A percentile compares a stretch with the other conserved stretches of the same genome.
Evolutionary conservation across 495 filamentous ascomycete genomes (phyloP).

Genomic region (Pyrenopolyporus hunteri): DNA sequence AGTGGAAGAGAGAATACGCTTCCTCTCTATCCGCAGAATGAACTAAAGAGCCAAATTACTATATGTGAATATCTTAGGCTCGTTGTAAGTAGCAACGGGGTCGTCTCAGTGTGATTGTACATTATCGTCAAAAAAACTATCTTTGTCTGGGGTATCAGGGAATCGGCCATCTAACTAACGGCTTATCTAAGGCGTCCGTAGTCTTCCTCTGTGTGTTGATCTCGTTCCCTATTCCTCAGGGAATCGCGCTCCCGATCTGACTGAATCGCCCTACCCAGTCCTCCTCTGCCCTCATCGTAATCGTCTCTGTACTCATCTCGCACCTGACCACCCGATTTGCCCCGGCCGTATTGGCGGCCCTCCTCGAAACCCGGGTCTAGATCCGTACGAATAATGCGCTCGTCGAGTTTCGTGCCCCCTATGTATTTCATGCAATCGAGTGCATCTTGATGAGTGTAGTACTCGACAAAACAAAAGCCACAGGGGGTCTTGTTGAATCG

Average conservation of each 20-base stretch:
- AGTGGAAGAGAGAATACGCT: constrained; percentile 9
- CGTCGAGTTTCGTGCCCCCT: constrained; percentile 97
- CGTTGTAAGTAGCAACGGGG: no score
- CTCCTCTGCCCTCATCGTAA: constrained; percentile 92
- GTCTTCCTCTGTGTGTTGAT: constrained; percentile 54
- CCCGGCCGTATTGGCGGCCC: constrained; percentile 86
- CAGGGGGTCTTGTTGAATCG: constrained; percentile 97
- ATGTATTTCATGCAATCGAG: constrained; percentile 98
- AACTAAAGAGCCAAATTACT: background rate
- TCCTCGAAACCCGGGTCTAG: constrained; percentile 95
- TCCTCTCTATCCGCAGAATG: constrained; percentile 4
- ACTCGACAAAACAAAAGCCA: constrained; percentile 99
- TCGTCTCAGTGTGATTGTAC: no score
- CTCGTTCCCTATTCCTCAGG: constrained; percentile 46
- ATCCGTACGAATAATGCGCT: constrained; percentile 96
- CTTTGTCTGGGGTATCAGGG: constrained; percentile 22
- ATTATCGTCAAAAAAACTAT: constrained; percentile 13
- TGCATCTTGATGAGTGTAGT: constrained; percentile 96
- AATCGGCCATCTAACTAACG: background rate
- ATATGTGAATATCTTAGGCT: no score
- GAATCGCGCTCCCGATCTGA: constrained; percentile 65
- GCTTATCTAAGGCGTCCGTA: constrained; percentile 54
- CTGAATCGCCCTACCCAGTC: constrained; percentile 68
- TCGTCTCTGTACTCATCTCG: constrained; percentile 97
- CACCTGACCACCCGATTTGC: constrained; percentile 95